Percentiles rank a stretch among this genome's conserved stretches.
Conservation (phyloP, 805 yeast genomes). For the Teunomyces atbi region DNA sequence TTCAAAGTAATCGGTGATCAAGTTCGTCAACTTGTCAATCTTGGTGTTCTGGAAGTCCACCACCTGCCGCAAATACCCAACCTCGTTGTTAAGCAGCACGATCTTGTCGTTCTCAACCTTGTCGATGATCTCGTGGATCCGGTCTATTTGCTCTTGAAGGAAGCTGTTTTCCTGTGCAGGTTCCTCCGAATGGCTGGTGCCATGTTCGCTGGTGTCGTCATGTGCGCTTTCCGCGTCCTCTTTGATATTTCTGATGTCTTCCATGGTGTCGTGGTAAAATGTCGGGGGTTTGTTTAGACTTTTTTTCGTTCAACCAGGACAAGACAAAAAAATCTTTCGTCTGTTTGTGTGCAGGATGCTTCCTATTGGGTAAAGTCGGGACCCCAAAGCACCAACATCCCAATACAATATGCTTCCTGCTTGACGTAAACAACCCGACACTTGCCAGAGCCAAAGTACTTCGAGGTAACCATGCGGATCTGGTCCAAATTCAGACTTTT, state of each 20-base stretch:
- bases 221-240: conserved; percentile 1
- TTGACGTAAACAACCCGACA: conserved; percentile 48
- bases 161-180: neutral
- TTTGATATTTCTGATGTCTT: conserved; percentile 3
- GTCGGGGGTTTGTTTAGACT: conserved; percentile 10
- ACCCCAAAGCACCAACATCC: conserved; percentile 64
- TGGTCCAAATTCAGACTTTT: conserved; percentile 56
- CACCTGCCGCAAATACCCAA: conserved; percentile 34
- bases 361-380: conserved; percentile 7
- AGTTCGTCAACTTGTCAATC: conserved; percentile 36
- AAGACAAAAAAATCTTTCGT: neutral
- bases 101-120: conserved; percentile 12
- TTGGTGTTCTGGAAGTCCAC: conserved; percentile 37
- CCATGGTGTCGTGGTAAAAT: conserved; percentile 10
- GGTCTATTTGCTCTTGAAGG: conserved; percentile 3
- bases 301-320: conserved; percentile 2
- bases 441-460: conserved; percentile 44
- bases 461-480: conserved; percentile 44
- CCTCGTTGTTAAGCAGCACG: conserved; percentile 26
- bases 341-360: neutral
- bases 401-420: conserved; percentile 46
- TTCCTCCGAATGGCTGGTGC: neutral
- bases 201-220: neutral
- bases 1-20: conserved; percentile 32
- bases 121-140: conserved; percentile 5